Percentiles rank a stretch among this genome's conserved stretches.
phyloP scores from a whole-genome alignment of 2,329 filamentous ascomycete genomes.

The Aureobasidium sp. region DNA sequence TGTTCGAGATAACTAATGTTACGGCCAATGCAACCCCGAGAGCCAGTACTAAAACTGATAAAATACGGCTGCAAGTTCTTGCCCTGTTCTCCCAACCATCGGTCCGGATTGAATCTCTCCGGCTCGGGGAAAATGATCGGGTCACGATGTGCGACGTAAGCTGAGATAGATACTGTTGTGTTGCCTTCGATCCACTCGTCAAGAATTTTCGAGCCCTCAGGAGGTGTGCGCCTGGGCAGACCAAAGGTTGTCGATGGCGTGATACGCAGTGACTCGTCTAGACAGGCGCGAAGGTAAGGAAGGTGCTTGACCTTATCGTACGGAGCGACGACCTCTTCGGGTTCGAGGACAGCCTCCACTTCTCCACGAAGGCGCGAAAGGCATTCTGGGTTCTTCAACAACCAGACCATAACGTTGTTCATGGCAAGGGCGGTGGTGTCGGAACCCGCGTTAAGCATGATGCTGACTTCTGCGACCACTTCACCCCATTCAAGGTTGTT shows the following conservation, averaged over 20 bases:
- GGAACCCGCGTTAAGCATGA: slow-evolving; percentile 45
- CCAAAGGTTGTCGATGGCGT: slow-evolving; percentile 36
- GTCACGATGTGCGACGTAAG: slow-evolving; percentile 46
- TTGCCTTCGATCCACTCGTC: slow-evolving; percentile 33
- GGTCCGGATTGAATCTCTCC: slow-evolving; percentile 37
- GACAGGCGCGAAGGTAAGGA: slow-evolving; percentile 44
- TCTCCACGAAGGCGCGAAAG: slow-evolving; percentile 37
- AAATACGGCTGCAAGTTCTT: slow-evolving; percentile 27
- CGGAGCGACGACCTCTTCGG: not conserved
- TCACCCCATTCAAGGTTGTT: slow-evolving; percentile 49
- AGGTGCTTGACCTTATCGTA: slow-evolving; percentile 38
- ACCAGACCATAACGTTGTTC: slow-evolving; percentile 44
- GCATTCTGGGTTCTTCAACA: slow-evolving; percentile 39
- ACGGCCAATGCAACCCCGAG: slow-evolving; percentile 21
- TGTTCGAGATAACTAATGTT: slow-evolving; percentile 23
- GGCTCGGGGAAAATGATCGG: slow-evolving; percentile 40
- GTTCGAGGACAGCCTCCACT: slow-evolving; percentile 36
- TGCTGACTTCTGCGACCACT: slow-evolving; percentile 47
- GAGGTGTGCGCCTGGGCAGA: slow-evolving; percentile 31
- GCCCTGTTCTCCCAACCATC: slow-evolving; percentile 38
- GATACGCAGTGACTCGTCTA: slow-evolving; percentile 43
- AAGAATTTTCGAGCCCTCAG: not conserved
- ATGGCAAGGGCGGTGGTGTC: slow-evolving; percentile 47
- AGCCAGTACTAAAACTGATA: slow-evolving; percentile 19
- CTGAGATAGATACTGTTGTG: slow-evolving; percentile 38